Evolutionary conservation across 805 yeast species (phyloP).

Genomic region (Yarrowia keelungensis): DNA sequence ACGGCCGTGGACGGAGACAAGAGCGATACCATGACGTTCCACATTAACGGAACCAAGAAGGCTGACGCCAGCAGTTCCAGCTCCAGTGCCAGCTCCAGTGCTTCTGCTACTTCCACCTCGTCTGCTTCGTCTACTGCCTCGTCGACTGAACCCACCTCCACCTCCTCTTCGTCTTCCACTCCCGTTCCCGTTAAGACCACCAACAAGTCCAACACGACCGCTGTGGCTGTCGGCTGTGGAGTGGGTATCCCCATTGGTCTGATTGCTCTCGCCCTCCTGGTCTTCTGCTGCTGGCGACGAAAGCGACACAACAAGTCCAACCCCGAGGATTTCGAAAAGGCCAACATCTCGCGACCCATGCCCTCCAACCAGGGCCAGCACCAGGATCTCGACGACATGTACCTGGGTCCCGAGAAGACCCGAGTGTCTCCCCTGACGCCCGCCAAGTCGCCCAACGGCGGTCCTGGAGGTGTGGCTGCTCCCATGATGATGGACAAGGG

Average conservation of each 20-base stretch:
- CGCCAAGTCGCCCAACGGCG: conserved; percentile 40
- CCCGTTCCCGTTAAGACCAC: conserved; percentile 43
- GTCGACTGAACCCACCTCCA: conserved; percentile 42
- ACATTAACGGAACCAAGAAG: conserved; percentile 60
- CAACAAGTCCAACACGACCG: conserved; percentile 58
- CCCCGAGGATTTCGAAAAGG: conserved; percentile 47
- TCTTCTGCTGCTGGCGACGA: conserved; percentile 63
- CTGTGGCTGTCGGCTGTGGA: conserved; percentile 76
- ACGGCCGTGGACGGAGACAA: conserved; percentile 51
- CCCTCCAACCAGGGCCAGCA: conserved; percentile 44
- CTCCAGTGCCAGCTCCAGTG: conserved; percentile 46
- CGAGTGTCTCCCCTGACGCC: conserved; percentile 44
- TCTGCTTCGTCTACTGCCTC: conserved; percentile 47
- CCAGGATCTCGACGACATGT: conserved; percentile 41
- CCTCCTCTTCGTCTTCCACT: conserved; percentile 47
- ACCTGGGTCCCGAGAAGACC: conserved; percentile 38
- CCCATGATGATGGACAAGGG: conserved; percentile 44
- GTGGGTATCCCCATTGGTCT: conserved; percentile 76
- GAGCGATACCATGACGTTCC: conserved; percentile 55
- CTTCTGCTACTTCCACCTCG: conserved; percentile 44
- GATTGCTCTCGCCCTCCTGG: conserved; percentile 60
- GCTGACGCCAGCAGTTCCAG: conserved; percentile 42
- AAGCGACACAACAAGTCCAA: conserved; percentile 50
- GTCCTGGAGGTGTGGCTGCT: conserved; percentile 35
- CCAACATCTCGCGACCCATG: conserved; percentile 49